Evolutionary conservation across 306 rosid species (phyloP).

Genomic region (Vigna angularis): DNA sequence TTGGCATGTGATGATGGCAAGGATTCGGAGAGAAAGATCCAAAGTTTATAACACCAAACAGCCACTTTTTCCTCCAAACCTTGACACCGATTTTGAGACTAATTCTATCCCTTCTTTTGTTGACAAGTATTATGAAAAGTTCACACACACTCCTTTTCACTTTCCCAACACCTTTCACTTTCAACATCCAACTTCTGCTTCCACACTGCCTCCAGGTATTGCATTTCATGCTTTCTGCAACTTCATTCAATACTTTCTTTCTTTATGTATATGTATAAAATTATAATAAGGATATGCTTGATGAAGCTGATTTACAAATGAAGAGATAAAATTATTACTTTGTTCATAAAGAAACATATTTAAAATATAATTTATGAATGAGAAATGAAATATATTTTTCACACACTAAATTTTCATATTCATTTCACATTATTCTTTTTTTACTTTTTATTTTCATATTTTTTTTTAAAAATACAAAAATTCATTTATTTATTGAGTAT

Average conservation of each 20-base stretch:
- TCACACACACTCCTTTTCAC: slow-evolving; percentile 41
- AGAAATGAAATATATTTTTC: too few relatives aligned
- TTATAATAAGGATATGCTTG: not conserved
- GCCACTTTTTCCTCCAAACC: slow-evolving; percentile 37
- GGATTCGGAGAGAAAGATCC: slow-evolving; percentile 67
- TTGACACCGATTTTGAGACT: slow-evolving; percentile 28
- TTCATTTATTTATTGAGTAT: too few relatives aligned
- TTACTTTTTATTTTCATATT: too few relatives aligned
- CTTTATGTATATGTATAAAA: not conserved
- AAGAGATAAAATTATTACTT: too few relatives aligned
- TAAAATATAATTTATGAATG: too few relatives aligned
- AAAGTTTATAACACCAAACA: slow-evolving; percentile 59
- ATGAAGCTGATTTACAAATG: not conserved
- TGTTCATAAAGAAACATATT: too few relatives aligned
- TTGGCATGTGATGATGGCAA: slow-evolving; percentile 98
- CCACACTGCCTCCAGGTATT: slow-evolving; percentile 54
- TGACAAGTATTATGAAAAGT: slow-evolving; percentile 48
- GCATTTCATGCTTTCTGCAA: not conserved
- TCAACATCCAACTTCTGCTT: slow-evolving; percentile 46
- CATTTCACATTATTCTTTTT: too few relatives aligned
- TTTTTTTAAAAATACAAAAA: too few relatives aligned
- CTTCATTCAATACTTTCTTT: not conserved
- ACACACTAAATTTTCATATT: too few relatives aligned
- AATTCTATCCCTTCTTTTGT: slow-evolving; percentile 44
- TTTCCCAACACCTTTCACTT: slow-evolving; percentile 46